Percentiles rank a stretch among this genome's conserved stretches.
phyloP scores from a whole-genome alignment of 1,139 yeast genomes.

The Geotrichum restrictum region DNA sequence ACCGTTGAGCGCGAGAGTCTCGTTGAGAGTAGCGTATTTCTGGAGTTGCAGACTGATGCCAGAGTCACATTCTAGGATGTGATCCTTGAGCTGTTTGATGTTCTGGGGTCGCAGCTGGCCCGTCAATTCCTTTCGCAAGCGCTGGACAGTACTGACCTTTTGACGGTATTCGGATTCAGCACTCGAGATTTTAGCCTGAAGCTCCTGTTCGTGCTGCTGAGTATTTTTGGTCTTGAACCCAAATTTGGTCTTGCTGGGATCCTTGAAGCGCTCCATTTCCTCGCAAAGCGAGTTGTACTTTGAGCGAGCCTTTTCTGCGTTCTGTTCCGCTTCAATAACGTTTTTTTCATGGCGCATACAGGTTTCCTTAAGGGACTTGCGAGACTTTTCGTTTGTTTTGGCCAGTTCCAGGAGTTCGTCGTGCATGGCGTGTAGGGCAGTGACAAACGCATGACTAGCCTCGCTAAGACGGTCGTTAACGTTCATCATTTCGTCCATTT shows the following conservation, averaged over 20 bases:
- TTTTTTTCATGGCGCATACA: conserved; percentile 79
- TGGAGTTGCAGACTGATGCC: conserved; percentile 86
- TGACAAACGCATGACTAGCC: conserved; percentile 75
- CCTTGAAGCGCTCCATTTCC: conserved; percentile 81
- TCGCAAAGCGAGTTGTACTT: conserved; percentile 78
- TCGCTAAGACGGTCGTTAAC: conserved; percentile 72
- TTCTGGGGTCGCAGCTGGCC: conserved; percentile 73
- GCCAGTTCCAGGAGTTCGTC: conserved; percentile 78
- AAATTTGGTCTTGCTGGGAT: conserved; percentile 70
- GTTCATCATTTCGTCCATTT: conserved; percentile 65
- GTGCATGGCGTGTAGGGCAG: conserved; percentile 76
- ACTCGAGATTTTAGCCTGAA: conserved; percentile 69
- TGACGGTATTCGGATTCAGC: conserved; percentile 85
- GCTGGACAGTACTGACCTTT: conserved; percentile 68
- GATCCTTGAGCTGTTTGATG: conserved; percentile 67
- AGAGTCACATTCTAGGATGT: conserved; percentile 80
- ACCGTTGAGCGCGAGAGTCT: conserved; percentile 73
- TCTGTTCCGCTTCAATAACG: conserved; percentile 70
- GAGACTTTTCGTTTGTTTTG: conserved; percentile 60
- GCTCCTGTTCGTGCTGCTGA: conserved; percentile 89
- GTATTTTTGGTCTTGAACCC: conserved; percentile 69
- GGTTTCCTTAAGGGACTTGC: conserved; percentile 78
- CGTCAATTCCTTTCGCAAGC: conserved; percentile 68
- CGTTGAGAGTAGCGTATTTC: conserved; percentile 83
- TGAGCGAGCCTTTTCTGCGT: conserved; percentile 83